Evolutionary conservation across 2,329 filamentous ascomycete species (phyloP), one percentile per base, ranked within the genome.

Genomic region (Trichoderma oligosporum): DNA sequence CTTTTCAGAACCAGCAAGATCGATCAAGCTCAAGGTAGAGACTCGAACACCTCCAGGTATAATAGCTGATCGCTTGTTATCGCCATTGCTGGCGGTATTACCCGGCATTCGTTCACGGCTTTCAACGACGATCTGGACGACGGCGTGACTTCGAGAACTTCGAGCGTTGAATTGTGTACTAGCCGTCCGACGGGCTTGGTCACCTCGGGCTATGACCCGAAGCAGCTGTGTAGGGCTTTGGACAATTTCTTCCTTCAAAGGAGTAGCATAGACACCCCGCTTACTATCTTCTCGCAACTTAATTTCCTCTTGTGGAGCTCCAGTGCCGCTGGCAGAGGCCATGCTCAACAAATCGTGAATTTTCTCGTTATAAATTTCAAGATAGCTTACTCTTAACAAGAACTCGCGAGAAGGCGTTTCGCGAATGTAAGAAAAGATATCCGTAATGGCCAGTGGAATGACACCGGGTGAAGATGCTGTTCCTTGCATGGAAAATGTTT

Each of bases 401-500:
- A 99, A 99, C 69, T 99, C 94, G 60, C 94, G 83, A 33, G 91
- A 90, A 0, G 94, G 94, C 1, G 94, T 97, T 74, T 99, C 94
- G 58, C 94, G 87, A 64, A 99, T 99, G 72, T 97, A 99, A 0
- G 94, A 97, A 73, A 99, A 99, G 52, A 99, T 99, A 69, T 99
- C 94, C 61, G 94, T 97, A 65, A 99, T 97, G 36, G 94, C 94
- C 36, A 97, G 79, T 6, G 94, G 94, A 56, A 99, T 99, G 25
- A 99, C 94, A 75, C 94, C 94, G 1, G 94, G 94, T 36, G 91
- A 96, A 2, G 89, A 90, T 44, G 92, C 91, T 9, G 94, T 99
- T 65, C 94, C 94, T 76, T 99, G 94, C 94, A 99, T 99, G 36
- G 93, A 97, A 71, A 97, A 99, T 0, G 94, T 99, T 77, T 99